Base-by-base conservation (phyloP, 257 asterid genomes). In the Capsicum rhomboideum region DNA sequence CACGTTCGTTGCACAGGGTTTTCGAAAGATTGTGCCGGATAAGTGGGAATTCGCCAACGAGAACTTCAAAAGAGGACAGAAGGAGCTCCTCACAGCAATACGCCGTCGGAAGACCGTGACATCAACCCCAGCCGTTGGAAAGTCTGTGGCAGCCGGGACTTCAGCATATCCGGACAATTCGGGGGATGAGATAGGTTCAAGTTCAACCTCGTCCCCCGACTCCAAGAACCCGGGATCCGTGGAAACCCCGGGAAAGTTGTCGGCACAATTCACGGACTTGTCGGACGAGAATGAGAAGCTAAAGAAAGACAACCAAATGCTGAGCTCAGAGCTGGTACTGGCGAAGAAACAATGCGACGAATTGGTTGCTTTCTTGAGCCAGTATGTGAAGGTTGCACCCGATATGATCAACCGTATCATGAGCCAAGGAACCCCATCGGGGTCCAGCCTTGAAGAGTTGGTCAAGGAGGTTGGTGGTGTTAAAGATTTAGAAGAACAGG, bases 11-110 rank as follows among this genome's bases (percentile, higher is more conserved):
- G 6, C 13, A 68, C 88, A 95, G 99, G 99, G 99, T 29, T 95
- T 95, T 34, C 87, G 97, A 0, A 95, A 95, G 80, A 93, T 86
- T 0, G 97, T 92, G 67, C 97, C 98, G 0, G 97, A 95, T 85
- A 94, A 94, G 67, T 95, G 99, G 99, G 99, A 95, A 85, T 95
- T 95, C 18, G 97, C 98, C 44, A 95, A 94, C 67, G 97, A 94
- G 20, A 83, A 90, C 84, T 95, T 95, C 89, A 87, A 86, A 90
- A 93, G 93, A 72, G 98, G 92, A 23, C 88, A 91, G 6, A 90
- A 88, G 31, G 96, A 92, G 67, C 93, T 95, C 71, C 95, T 95
- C 49, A 82, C 88, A 0, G 88, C 85, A 16, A 95, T 95, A 64
- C 92, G 91, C 11, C 98, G 99, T 31, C 90, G 98, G 58, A 95